Evolutionary conservation across 78 protist species (phyloP).

Genomic region (Capsaspora owczarzaki): DNA sequence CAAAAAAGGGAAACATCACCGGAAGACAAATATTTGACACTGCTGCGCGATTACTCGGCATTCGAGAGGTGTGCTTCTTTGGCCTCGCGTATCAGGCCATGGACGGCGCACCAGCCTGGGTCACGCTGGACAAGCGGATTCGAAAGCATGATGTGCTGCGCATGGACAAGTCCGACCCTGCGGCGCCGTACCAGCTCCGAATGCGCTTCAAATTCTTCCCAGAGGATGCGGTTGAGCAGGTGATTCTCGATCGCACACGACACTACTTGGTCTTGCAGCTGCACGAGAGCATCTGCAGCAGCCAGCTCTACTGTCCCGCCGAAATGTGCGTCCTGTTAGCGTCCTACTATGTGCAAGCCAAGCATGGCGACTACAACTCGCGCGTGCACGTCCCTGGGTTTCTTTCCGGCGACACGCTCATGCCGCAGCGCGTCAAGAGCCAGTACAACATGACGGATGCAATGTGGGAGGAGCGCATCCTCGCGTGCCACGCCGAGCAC

Average conservation of each 20-base stretch:
- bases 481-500: slow-evolving; percentile 7
- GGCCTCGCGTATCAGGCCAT: too few species aligned
- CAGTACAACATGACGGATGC: not conserved
- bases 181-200: too few species aligned
- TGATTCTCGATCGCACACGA: not conserved
- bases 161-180: too few species aligned
- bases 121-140: too few species aligned
- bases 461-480: slow-evolving; percentile 9
- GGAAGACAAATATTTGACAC: too few species aligned
- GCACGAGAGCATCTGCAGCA: not conserved
- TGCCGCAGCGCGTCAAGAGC: not conserved
- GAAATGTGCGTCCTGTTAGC: slow-evolving; percentile 6
- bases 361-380: not conserved
- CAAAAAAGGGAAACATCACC: too few species aligned
- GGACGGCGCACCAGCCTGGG: too few species aligned
- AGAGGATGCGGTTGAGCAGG: slow-evolving; percentile 7
- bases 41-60: too few species aligned
- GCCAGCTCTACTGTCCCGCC: not conserved
- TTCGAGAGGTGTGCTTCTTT: too few species aligned
- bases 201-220: slow-evolving; percentile 10
- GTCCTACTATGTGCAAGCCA: slow-evolving; percentile 6
- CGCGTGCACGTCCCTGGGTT: not conserved
- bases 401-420: not conserved
- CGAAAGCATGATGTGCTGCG: too few species aligned
- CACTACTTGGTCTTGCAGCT: slow-evolving; percentile 7